These are phyloP conservation scores for Solanum hybrid DNA, from an alignment of 305 asterid species.

Conservation along the genomic window DNA sequence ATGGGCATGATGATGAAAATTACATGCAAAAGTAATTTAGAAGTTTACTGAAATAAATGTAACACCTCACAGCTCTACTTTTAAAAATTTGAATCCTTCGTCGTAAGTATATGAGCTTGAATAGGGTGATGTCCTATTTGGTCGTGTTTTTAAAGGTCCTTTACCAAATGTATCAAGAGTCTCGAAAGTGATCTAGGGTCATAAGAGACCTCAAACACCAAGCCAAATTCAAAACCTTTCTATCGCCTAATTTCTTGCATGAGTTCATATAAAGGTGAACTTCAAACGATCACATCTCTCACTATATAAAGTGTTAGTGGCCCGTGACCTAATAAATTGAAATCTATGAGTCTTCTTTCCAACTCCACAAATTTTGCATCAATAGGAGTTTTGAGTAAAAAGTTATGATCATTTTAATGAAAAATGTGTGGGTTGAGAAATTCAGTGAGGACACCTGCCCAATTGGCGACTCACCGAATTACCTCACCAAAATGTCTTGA, in stretches of 20 bases:
- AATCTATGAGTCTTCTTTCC: not conserved
- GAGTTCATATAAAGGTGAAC: not conserved
- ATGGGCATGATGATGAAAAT: not conserved
- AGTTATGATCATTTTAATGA: no score
- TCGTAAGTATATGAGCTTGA: not conserved
- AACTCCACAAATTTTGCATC: not conserved
- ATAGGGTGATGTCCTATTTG: not conserved
- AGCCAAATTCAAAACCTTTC: not conserved
- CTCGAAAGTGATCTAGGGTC: not conserved
- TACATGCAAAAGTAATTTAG: not conserved
- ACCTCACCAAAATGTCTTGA: not conserved
- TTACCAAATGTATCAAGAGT: not conserved
- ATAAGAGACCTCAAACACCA: not conserved
- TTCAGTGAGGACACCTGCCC: not conserved
- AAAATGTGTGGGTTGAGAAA: not conserved
- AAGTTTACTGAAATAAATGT: not conserved
- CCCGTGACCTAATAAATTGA: not conserved
- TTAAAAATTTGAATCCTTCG: no score
- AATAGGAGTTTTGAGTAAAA: not conserved
- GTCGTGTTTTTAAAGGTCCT: not conserved
- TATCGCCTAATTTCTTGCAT: not conserved
- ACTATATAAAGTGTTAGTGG: not conserved
- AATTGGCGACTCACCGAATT: not conserved
- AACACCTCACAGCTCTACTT: not conserved
- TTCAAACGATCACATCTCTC: not conserved